Percentiles rank a stretch among this genome's conserved stretches.
Conservation (phyloP, 805 yeast genomes). For the Suhomyces xylopsoci region DNA sequence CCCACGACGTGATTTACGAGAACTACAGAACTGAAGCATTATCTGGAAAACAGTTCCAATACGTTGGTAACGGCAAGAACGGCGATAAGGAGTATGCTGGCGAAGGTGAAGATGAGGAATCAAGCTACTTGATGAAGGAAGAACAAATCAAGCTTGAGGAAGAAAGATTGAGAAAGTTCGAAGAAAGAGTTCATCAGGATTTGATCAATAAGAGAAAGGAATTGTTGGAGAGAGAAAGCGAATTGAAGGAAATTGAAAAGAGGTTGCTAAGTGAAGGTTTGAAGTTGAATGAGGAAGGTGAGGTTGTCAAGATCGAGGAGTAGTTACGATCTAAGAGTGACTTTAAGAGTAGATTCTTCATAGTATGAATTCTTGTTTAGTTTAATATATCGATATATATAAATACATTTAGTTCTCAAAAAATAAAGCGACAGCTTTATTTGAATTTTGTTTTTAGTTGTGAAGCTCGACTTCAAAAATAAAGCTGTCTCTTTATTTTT, state of each 20-base stretch:
- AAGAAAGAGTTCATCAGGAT: conserved; percentile 86
- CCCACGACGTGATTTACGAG: conserved; percentile 85
- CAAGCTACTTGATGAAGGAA: conserved; percentile 59
- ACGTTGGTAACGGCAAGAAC: conserved; percentile 20
- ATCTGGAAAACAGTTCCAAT: conserved; percentile 55
- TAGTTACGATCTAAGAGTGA: not conserved
- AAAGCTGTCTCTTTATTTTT: no score
- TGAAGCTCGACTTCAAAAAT: no score
- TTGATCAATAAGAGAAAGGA: conserved; percentile 77
- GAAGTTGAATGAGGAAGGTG: conserved; percentile 37
- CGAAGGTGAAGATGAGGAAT: conserved; percentile 12
- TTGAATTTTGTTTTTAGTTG: no score
- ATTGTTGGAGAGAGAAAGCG: conserved; percentile 78
- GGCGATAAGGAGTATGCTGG: conserved; percentile 6
- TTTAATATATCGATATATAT: not conserved
- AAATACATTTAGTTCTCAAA: not conserved
- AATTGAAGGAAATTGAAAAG: conserved; percentile 76
- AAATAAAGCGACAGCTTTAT: no score
- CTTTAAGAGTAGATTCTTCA: not conserved
- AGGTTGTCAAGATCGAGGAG: conserved; percentile 27
- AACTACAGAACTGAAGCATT: conserved; percentile 85
- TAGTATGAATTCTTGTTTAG: not conserved
- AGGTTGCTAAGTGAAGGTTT: conserved; percentile 59
- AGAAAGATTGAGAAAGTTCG: conserved; percentile 81
- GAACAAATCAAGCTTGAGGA: conserved; percentile 88